Percentiles rank a stretch among this genome's conserved stretches.
Conservation (phyloP, 495 filamentous ascomycete genomes). For the Aspergillus coremiiformis region DNA sequence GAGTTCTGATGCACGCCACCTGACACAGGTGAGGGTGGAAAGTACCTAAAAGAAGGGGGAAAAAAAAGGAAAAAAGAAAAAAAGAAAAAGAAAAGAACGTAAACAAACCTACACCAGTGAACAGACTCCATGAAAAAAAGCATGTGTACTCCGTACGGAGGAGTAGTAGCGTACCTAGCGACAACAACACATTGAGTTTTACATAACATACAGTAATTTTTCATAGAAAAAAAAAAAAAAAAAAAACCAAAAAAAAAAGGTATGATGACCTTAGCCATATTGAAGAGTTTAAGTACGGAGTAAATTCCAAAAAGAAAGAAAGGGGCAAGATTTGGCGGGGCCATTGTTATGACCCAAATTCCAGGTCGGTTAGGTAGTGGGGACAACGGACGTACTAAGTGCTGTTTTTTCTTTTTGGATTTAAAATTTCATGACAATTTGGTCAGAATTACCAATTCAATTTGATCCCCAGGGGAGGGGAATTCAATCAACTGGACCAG, state of each 20-base stretch:
- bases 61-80: not conserved
- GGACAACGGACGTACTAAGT: not conserved
- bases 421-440: not conserved
- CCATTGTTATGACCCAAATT: not conserved
- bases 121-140: no score
- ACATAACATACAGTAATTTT: not conserved
- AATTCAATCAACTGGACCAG: not conserved
- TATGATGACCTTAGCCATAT: no score
- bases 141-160: no score
- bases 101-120: no score
- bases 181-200: not conserved
- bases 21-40: constrained; percentile 1
- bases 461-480: not conserved
- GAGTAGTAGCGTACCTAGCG: no score
- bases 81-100: not conserved
- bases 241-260: not conserved
- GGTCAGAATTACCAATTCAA: not conserved
- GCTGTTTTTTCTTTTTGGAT: not conserved
- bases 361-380: not conserved
- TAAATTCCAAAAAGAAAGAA: no score
- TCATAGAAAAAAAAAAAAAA: not conserved
- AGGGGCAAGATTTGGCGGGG: not conserved
- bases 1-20: constrained; percentile 10
- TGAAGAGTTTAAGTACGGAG: no score
- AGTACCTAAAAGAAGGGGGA: not conserved